A percentile compares a stretch with the other conserved stretches of the same genome.
phyloP scores from a whole-genome alignment of 306 rosid genomes.

The Quercus robur region DNA sequence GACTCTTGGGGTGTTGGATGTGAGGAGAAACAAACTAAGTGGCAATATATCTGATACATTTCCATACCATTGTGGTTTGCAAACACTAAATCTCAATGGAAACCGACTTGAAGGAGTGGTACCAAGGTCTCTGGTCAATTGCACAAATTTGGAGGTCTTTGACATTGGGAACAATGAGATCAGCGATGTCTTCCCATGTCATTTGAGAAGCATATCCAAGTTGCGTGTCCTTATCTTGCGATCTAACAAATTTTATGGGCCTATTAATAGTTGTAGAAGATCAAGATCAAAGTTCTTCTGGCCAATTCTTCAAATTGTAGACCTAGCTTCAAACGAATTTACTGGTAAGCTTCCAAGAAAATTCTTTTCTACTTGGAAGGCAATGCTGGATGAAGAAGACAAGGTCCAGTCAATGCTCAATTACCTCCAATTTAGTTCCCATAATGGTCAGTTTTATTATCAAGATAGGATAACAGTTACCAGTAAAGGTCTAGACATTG shows the following conservation, averaged over 20 bases:
- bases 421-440: neutral
- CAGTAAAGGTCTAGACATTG: too few relatives aligned
- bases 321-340: too few relatives aligned
- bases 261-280: too few relatives aligned
- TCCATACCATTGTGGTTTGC: conserved; percentile 1
- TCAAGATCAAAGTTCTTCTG: too few relatives aligned
- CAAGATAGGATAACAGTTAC: too few relatives aligned
- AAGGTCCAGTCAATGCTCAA: neutral
- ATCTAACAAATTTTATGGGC: conserved; percentile 30
- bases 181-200: conserved; percentile 18
- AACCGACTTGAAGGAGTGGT: conserved; percentile 28
- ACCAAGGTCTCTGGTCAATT: conserved; percentile 29
- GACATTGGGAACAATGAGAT: conserved; percentile 39
- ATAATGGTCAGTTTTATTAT: too few relatives aligned
- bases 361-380: conserved; percentile 36
- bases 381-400: conserved; percentile 30
- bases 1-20: conserved; percentile 16
- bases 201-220: conserved; percentile 13
- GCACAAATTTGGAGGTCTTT: conserved; percentile 27
- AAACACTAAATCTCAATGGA: conserved; percentile 21
- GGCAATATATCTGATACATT: conserved; percentile 24
- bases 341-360: conserved; percentile 14
- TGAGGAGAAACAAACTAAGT: conserved; percentile 9
- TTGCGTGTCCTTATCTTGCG: conserved; percentile 46
- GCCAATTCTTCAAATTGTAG: too few relatives aligned